Evolutionary conservation across 371 early-diverging fungal genomes (phyloP).

Genomic region (Mortierella sp.): DNA sequence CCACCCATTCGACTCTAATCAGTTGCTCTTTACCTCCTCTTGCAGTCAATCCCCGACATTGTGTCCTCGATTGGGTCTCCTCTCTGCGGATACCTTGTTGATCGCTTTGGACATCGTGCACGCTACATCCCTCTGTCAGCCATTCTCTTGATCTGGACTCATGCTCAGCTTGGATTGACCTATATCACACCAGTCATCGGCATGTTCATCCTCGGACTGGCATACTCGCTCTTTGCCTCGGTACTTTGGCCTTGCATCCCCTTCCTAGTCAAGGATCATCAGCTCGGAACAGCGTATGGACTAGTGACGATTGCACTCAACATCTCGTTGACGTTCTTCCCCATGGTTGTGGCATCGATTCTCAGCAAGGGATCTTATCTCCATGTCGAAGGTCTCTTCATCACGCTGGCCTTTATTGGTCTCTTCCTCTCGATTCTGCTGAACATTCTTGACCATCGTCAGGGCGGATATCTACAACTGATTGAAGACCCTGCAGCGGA

Average conservation of each 20-base stretch:
- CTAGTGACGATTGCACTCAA: slow-evolving; percentile 74
- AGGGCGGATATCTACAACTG: slow-evolving; percentile 28
- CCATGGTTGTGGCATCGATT: slow-evolving; percentile 67
- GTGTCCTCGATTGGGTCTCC: slow-evolving; percentile 72
- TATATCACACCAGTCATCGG: slow-evolving; percentile 56
- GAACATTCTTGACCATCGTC: slow-evolving; percentile 34
- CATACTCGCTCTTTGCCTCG: slow-evolving; percentile 65
- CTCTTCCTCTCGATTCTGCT: slow-evolving; percentile 32
- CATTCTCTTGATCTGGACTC: slow-evolving; percentile 59
- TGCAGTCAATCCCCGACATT: slow-evolving; percentile 66
- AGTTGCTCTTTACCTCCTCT: background rate
- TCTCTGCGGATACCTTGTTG: slow-evolving; percentile 66
- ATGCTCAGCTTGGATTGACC: slow-evolving; percentile 62
- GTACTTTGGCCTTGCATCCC: slow-evolving; percentile 75
- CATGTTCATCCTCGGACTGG: slow-evolving; percentile 66
- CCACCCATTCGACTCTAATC: background rate
- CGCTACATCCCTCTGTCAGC: slow-evolving; percentile 64
- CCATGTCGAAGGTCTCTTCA: slow-evolving; percentile 33
- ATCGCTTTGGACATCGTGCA: slow-evolving; percentile 63
- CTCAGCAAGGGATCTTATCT: slow-evolving; percentile 33
- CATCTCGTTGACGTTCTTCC: slow-evolving; percentile 69
- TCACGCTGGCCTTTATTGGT: slow-evolving; percentile 27
- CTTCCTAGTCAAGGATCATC: slow-evolving; percentile 61
- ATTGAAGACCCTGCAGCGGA: background rate
- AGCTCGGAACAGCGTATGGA: slow-evolving; percentile 78